phyloP scores from a whole-genome alignment of 2,329 filamentous ascomycete species.

The Anisogramma anomala region DNA sequence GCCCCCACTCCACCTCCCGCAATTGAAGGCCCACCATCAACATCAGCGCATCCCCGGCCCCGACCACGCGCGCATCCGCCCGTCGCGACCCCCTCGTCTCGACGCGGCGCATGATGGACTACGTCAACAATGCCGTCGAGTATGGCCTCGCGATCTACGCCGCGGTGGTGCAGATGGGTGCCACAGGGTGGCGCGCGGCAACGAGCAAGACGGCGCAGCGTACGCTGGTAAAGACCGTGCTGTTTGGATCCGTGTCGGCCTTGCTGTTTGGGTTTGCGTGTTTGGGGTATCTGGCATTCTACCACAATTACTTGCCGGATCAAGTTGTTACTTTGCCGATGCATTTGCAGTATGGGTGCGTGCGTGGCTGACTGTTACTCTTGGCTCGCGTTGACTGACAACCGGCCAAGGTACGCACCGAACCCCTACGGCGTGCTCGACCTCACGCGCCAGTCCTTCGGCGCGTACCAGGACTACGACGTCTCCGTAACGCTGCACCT shows the following conservation, averaged over 20 bases:
- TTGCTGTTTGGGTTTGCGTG: constrained; percentile 37
- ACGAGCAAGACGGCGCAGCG: constrained; percentile 42
- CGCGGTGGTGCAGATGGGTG: constrained; percentile 19
- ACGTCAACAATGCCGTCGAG: constrained; percentile 1
- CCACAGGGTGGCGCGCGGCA: constrained; percentile 24
- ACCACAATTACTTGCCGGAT: constrained; percentile 45
- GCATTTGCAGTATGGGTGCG: constrained; percentile 48
- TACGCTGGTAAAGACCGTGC: constrained; percentile 34
- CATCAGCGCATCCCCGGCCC: not conserved
- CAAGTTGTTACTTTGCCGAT: constrained; percentile 40
- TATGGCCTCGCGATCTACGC: not conserved
- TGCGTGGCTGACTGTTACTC: constrained; percentile 5
- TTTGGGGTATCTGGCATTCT: constrained; percentile 40
- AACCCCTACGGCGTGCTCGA: constrained; percentile 42
- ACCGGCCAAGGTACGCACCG: constrained; percentile 28
- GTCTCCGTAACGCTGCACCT: constrained; percentile 63
- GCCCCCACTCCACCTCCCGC: not conserved
- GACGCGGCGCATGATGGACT: constrained; percentile 8
- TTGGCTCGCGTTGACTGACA: not conserved
- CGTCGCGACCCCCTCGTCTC: not conserved
- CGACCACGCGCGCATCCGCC: not conserved
- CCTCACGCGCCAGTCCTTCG: constrained; percentile 41
- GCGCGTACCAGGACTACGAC: constrained; percentile 72
- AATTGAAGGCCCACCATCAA: not conserved
- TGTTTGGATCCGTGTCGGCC: constrained; percentile 32